Evolutionary conservation across 176 grass and related monocot genomes (phyloP).

Genomic region (Paspalum notatum): DNA sequence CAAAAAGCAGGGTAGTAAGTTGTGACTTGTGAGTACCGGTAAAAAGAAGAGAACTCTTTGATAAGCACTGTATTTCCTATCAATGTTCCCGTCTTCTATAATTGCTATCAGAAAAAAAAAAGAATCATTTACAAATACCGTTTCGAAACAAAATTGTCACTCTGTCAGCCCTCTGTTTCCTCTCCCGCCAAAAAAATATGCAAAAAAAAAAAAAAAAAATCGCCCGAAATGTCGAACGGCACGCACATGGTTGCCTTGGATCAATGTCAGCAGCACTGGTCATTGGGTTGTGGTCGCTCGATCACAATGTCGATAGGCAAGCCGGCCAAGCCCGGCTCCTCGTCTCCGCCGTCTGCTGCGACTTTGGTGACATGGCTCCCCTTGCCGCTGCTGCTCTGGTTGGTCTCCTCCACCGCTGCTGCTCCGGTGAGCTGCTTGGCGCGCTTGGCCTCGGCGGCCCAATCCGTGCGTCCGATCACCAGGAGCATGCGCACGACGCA

Average conservation of each 20-base stretch:
- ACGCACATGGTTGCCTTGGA: neutral
- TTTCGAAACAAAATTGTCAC: slow-evolving; percentile 51
- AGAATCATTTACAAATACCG: slow-evolving; percentile 50
- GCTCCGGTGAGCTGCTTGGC: slow-evolving; percentile 66
- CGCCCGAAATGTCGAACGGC: neutral
- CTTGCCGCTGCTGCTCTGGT: slow-evolving; percentile 7
- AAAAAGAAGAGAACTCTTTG: no score
- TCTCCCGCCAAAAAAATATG: slow-evolving; percentile 55
- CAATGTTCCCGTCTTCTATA: slow-evolving; percentile 28
- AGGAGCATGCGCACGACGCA: slow-evolving; percentile 77
- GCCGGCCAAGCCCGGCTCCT: slow-evolving; percentile 8
- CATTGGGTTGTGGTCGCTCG: slow-evolving; percentile 32
- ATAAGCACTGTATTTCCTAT: neutral
- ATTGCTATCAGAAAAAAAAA: slow-evolving; percentile 1
- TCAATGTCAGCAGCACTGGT: slow-evolving; percentile 49
- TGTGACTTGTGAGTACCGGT: no score
- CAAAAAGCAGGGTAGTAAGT: no score
- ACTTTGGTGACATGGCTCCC: neutral
- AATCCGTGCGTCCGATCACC: slow-evolving; percentile 65
- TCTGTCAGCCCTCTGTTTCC: slow-evolving; percentile 40
- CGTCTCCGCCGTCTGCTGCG: slow-evolving; percentile 5
- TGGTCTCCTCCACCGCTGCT: neutral
- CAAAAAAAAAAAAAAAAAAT: slow-evolving; percentile 29
- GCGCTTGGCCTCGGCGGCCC: slow-evolving; percentile 62
- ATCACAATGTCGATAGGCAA: slow-evolving; percentile 37